Evolutionary conservation across 805 yeast species (phyloP).

Genomic region (Lipomyces kockii): DNA sequence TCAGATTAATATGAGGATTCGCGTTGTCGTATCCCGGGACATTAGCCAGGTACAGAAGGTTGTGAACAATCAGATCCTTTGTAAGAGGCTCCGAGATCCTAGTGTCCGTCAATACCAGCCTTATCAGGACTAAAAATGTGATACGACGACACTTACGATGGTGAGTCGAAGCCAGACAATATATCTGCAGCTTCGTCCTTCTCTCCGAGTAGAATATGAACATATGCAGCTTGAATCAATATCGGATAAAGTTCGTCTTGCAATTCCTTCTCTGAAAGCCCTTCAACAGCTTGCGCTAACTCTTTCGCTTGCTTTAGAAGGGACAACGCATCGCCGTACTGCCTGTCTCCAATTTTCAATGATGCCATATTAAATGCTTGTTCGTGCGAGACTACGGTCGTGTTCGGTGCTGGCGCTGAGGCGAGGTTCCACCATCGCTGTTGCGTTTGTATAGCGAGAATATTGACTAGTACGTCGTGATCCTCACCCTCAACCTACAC

Average conservation of each 20-base stretch:
- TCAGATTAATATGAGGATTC: constrained; percentile 29
- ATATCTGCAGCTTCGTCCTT: constrained; percentile 48
- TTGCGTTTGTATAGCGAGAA: constrained; percentile 66
- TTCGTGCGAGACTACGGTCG: constrained; percentile 54
- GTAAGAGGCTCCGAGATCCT: constrained; percentile 18
- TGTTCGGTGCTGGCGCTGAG: constrained; percentile 3
- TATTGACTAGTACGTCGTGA: constrained; percentile 62
- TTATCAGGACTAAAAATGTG: background rate
- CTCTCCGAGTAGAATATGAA: constrained; percentile 50
- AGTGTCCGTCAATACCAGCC: background rate
- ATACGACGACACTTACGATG: constrained; percentile 2
- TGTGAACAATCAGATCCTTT: constrained; percentile 47
- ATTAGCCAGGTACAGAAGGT: constrained; percentile 15
- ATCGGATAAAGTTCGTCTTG: constrained; percentile 61
- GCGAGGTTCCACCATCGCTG: constrained; percentile 29
- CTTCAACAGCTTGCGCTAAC: constrained; percentile 41
- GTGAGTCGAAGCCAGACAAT: constrained; percentile 46
- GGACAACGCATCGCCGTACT: constrained; percentile 50
- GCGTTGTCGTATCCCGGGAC: constrained; percentile 10
- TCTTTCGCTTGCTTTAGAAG: constrained; percentile 54
- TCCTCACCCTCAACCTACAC: constrained; percentile 48
- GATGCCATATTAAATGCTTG: constrained; percentile 63
- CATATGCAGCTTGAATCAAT: constrained; percentile 62
- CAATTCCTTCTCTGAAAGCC: constrained; percentile 52
- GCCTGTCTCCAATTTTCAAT: constrained; percentile 51